Percentiles rank a stretch among this genome's conserved stretches.
phyloP scores from a whole-genome alignment of 345 rosid genomes.

The Sisymbrium altissimum region DNA sequence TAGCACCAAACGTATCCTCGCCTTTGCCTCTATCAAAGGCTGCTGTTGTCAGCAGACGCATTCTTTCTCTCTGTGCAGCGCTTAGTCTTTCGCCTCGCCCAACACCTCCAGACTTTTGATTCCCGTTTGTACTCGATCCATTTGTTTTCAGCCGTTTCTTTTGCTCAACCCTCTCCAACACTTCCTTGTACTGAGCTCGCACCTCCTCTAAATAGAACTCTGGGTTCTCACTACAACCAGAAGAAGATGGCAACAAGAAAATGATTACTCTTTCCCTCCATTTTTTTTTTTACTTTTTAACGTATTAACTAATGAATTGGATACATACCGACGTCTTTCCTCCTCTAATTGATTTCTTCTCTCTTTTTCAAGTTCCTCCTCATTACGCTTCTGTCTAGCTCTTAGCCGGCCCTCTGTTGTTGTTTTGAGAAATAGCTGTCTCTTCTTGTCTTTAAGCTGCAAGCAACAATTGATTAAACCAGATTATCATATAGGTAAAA shows the following conservation, averaged over 20 bases:
- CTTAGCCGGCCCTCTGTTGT: slow-evolving; percentile 83
- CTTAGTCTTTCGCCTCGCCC: slow-evolving; percentile 97
- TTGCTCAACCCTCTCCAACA: slow-evolving; percentile 76
- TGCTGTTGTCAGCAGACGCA: slow-evolving; percentile 92
- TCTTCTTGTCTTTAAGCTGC: slow-evolving; percentile 86
- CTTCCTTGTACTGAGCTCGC: slow-evolving; percentile 68
- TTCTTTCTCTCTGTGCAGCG: slow-evolving; percentile 92
- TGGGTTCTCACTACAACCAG: slow-evolving; percentile 68
- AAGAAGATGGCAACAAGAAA: slow-evolving; percentile 11
- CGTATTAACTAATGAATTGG: slow-evolving; percentile 14
- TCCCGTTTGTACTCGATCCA: slow-evolving; percentile 72
- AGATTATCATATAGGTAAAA: background rate
- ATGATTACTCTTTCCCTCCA: background rate
- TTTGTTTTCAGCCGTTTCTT: slow-evolving; percentile 81
- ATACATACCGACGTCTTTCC: slow-evolving; percentile 75
- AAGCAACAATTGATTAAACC: slow-evolving; percentile 9
- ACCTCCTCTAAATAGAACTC: slow-evolving; percentile 73
- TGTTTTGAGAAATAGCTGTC: slow-evolving; percentile 81
- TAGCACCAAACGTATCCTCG: slow-evolving; percentile 87
- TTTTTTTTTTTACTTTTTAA: background rate
- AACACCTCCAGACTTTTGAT: slow-evolving; percentile 58
- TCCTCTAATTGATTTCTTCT: slow-evolving; percentile 76
- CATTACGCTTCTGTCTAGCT: slow-evolving; percentile 86
- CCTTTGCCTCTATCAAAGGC: slow-evolving; percentile 98
- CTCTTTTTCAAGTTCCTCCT: slow-evolving; percentile 78